A percentile compares a stretch with the other conserved stretches of the same genome.
Conservation (phyloP, 495 filamentous ascomycete genomes). For the Xylaria telfairii region DNA sequence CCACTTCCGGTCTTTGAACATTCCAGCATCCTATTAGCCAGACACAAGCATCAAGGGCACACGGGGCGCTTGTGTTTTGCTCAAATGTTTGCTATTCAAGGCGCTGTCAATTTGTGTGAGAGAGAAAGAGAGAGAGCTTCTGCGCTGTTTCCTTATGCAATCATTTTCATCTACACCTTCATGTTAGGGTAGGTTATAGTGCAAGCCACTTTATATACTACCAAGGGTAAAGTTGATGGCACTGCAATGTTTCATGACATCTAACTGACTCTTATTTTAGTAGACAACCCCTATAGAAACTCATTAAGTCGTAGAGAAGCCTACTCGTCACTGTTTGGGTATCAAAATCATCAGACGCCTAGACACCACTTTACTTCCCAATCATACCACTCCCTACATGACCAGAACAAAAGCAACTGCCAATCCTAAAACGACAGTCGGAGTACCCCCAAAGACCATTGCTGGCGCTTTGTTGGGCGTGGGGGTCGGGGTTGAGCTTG, state of each 20-base stretch:
- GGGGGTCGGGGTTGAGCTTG: background rate
- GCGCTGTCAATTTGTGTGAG: background rate
- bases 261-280: background rate
- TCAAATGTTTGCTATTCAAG: background rate
- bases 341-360: conserved; percentile 14
- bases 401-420: background rate
- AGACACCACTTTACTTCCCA: background rate
- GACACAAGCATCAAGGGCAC: background rate
- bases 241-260: background rate
- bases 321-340: background rate
- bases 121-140: background rate
- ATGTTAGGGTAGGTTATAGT: background rate
- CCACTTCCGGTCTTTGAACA: background rate
- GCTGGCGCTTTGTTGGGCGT: conserved; percentile 3
- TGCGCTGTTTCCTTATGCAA: background rate
- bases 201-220: background rate
- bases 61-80: background rate
- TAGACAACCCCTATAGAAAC: background rate
- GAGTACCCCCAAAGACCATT: background rate
- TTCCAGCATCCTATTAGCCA: background rate
- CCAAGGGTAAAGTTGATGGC: background rate
- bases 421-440: background rate
- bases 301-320: background rate
- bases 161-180: conserved; percentile 2
- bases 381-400: background rate